Evolutionary conservation across 148 eudicot genomes (phyloP).

Genomic region (Tetragonia tetragonoides): DNA sequence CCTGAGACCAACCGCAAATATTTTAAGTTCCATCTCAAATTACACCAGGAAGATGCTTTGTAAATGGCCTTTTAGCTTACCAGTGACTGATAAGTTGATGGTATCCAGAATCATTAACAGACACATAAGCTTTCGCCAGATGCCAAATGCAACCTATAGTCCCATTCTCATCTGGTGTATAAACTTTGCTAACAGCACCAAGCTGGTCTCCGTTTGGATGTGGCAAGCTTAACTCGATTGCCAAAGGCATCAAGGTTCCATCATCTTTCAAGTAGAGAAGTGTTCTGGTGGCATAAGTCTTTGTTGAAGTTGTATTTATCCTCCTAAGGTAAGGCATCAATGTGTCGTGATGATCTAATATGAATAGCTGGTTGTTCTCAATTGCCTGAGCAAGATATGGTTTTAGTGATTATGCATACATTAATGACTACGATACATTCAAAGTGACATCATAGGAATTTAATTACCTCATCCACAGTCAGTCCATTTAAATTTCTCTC

Average conservation of each 20-base stretch:
- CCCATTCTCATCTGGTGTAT: constrained; percentile 51
- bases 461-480: constrained; percentile 52
- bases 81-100: constrained; percentile 92
- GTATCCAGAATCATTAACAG: constrained; percentile 67
- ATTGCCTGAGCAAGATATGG: constrained; percentile 41
- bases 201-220: constrained; percentile 47
- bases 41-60: background rate
- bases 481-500: constrained; percentile 50
- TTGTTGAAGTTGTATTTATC: constrained; percentile 53
- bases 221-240: constrained; percentile 67
- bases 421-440: background rate
- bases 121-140: constrained; percentile 86
- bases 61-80: constrained; percentile 29
- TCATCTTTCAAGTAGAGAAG: constrained; percentile 57
- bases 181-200: constrained; percentile 55
- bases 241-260: constrained; percentile 66
- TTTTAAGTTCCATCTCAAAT: too few relatives aligned
- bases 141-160: constrained; percentile 56
- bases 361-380: constrained; percentile 46
- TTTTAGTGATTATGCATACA: background rate
- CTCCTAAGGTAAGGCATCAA: constrained; percentile 63
- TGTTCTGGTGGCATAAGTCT: constrained; percentile 70
- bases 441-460: background rate
- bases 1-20: constrained; percentile 36
- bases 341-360: constrained; percentile 67